These are phyloP conservation scores for Nitzschia sp. DNA, from an alignment of 108 stramenopile species.

Conservation along the genomic window DNA sequence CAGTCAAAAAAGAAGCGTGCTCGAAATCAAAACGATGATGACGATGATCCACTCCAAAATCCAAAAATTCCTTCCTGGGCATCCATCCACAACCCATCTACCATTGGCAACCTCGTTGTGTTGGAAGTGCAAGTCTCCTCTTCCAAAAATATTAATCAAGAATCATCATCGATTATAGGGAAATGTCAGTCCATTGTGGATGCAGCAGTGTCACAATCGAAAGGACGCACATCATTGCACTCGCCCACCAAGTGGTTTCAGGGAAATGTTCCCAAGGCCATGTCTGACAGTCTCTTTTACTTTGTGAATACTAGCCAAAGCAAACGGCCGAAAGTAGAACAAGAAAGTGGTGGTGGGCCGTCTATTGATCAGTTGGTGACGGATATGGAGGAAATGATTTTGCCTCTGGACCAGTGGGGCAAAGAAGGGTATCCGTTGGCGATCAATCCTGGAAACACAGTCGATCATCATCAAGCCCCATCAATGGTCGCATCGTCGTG, in stretches of 20 bases:
- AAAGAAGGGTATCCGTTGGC: slow-evolving; percentile 30
- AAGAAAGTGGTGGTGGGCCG: not conserved
- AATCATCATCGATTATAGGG: not conserved
- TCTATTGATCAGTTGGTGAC: slow-evolving; percentile 18
- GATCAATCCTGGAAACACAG: not conserved
- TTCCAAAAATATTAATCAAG: not conserved
- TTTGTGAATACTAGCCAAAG: slow-evolving; percentile 10
- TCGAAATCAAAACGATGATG: slow-evolving; percentile 5
- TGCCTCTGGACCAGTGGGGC: not conserved
- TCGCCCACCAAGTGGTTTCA: slow-evolving; percentile 42
- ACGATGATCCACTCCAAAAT: slow-evolving; percentile 3
- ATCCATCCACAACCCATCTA: slow-evolving; percentile 56
- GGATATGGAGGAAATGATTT: slow-evolving; percentile 15
- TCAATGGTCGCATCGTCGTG: not conserved
- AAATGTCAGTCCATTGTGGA: slow-evolving; percentile 11
- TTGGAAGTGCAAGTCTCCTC: slow-evolving; percentile 46
- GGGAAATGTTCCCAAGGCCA: slow-evolving; percentile 24
- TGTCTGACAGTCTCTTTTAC: slow-evolving; percentile 39
- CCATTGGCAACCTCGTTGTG: slow-evolving; percentile 50
- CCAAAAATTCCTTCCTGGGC: slow-evolving; percentile 65
- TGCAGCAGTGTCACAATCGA: not conserved
- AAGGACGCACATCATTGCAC: slow-evolving; percentile 7
- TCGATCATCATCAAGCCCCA: not conserved
- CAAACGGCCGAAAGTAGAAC: slow-evolving; percentile 23
- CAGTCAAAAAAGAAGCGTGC: not conserved